phyloP scores from a whole-genome alignment of 2,329 filamentous ascomycete genomes.

The Penicillium italicum region DNA sequence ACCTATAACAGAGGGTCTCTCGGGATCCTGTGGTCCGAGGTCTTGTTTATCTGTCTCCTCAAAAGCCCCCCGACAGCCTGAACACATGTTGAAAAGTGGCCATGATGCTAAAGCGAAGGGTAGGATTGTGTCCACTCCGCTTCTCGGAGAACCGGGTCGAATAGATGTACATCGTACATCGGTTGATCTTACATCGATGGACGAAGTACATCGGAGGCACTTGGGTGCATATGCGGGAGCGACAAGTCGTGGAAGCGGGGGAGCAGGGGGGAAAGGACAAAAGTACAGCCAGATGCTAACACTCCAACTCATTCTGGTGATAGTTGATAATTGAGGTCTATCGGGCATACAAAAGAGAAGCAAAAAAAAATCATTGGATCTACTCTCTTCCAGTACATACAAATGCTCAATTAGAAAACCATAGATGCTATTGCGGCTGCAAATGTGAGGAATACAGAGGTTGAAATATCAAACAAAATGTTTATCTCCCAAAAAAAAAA shows the following conservation, averaged over 20 bases:
- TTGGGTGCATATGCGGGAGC: not conserved
- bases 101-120: not conserved
- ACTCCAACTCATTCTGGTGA: not conserved
- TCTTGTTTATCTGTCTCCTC: not conserved
- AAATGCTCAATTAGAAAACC: not conserved
- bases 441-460: constrained; percentile 3
- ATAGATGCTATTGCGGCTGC: not conserved
- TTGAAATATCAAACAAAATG: not conserved
- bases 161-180: not conserved
- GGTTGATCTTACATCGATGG: not conserved
- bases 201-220: too few relatives aligned
- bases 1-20: not conserved
- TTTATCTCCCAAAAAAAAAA: not conserved
- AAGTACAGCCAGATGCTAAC: not conserved
- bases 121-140: not conserved
- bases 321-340: constrained; percentile 1
- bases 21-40: not conserved
- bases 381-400: constrained; percentile 2
- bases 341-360: not conserved
- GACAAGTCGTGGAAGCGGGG: not conserved
- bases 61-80: not conserved
- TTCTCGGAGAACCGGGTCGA: not conserved
- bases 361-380: not conserved
- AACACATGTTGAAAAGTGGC: not conserved
- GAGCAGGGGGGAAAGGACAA: not conserved